Evolutionary conservation across 345 rosid genomes (phyloP), one percentile per base, ranked within the genome.

Genomic region (Euclidium syriacum): DNA sequence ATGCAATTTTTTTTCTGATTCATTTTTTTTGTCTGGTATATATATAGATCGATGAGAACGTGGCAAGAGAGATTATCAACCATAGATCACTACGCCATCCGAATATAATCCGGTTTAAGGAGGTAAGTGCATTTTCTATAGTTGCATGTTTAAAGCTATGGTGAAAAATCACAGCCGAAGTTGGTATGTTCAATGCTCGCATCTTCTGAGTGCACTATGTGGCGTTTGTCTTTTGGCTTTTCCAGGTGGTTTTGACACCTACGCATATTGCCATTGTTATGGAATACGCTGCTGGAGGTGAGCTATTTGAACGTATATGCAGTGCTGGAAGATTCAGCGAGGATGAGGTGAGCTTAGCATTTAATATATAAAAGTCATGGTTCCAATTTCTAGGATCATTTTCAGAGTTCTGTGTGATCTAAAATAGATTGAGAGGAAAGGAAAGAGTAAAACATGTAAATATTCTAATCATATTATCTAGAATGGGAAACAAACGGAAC

Each of bases 31-130:
- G 61, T n/a, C n/a, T n/a, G n/a, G n/a, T n/a, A n/a, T n/a, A 55
- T 72, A 0, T 52, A 54, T 65, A 88, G 96, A 86, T 88, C 52
- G 96, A 88, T 73, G 96, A 84, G 74, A 86, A 88, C 58, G 94
- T 86, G 51, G 84, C 81, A 3, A 82, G 96, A 73, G 96, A 89
- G 73, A 89, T 88, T 26, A 88, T 86, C 10, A 88, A 88, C 64
- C 96, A 88, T 55, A 79, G 78, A 73, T 84, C 91, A 27, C 82
- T 84, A 19, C 78, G 86, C 43, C 96, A 88, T 73, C 94, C 94
- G 1, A 89, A 89, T 71, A 89, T 89, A 56, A 85, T 89, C 62
- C 81, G 91, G 68, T 88, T 88, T 73, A 88, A 81, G 76, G 96
- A 88, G 87, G 96, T 70, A 20, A 30, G 8, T 39, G 20, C 3